Percentiles rank a stretch among this genome's conserved stretches.
phyloP scores from a whole-genome alignment of 192 early-diverging fungal genomes.

The Funneliformis mosseae region DNA sequence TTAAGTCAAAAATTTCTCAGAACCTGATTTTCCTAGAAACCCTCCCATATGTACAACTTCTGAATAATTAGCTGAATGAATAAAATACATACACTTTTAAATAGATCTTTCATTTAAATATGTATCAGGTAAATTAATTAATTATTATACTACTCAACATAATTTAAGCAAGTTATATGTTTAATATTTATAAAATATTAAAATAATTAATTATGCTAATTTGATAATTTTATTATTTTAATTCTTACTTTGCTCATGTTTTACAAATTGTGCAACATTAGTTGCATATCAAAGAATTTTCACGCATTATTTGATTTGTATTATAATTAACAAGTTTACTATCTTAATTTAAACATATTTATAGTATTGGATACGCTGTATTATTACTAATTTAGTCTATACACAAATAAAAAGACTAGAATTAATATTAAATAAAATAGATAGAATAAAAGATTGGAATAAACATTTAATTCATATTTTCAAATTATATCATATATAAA shows the following conservation, averaged over 20 bases:
- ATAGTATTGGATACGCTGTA: background rate
- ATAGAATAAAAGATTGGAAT: background rate
- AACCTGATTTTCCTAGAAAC: no score
- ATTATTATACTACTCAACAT: background rate
- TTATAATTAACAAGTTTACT: background rate
- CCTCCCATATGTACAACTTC: background rate
- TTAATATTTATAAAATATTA: no score
- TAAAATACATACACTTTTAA: background rate
- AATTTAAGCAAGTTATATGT: constrained; percentile 1
- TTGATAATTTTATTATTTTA: background rate
- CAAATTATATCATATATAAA: constrained; percentile 1
- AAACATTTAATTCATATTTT: constrained; percentile 1
- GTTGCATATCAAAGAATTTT: constrained; percentile 1
- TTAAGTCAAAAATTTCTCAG: no score
- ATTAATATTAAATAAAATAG: background rate
- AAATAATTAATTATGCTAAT: no score
- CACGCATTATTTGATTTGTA: background rate
- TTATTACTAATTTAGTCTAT: background rate
- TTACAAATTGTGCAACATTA: background rate
- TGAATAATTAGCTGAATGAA: background rate
- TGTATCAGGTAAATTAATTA: background rate
- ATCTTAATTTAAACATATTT: constrained; percentile 3
- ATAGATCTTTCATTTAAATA: constrained; percentile 4
- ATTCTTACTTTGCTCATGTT: background rate
- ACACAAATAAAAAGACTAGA: background rate